Evolutionary conservation across 768 basidiomycete genomes (phyloP), one percentile per base, ranked within the genome.

Genomic region (Mycena sanguinolenta): DNA sequence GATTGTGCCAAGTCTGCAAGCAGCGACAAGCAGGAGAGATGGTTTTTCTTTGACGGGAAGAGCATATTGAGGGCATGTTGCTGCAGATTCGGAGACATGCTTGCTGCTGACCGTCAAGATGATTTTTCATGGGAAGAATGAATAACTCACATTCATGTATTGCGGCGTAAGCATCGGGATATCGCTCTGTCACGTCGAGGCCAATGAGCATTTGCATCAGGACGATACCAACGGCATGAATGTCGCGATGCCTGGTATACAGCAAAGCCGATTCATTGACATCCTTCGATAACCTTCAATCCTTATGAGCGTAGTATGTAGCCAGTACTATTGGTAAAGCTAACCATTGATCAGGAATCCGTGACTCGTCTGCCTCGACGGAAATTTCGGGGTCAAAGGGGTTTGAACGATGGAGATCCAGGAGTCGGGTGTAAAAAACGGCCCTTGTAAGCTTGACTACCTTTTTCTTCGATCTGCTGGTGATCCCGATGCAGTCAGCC

Each of bases 141-240:
- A 21, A 65, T n/a, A 32, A 77, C 87, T 50, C 77, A 92, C 92
- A 84, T 57, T 83, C 83, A 63, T 85, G 84, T 10, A 94, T 79
- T 4, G 92, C 93, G 28, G 84, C 82, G 19, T 88, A 86, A 3
- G 88, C 85, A 65, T 90, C 88, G 32, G 82, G 79, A 73, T 84
- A 92, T 52, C 84, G 83, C 59, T 83, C 83, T 63, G 85, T 86
- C 12, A 93, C 91, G 71, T 93, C 88, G 60, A 90, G 80, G 0
- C 96, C 96, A n/a, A 91, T 81, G 16, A 97, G 79, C 94, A 97
- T 95, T 79, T 97, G 94, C 60, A 96, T 75, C 44, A 96, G 82
- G 2, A 95, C 86, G 28, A 97, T 87, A 0, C 94, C 96, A 0
- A 91, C 89, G 52, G 89, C 87, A 80, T 96, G 95, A 13, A 97